Evolutionary conservation across 192 early-diverging fungal species (phyloP).

Genomic region (Physocladia obscura): DNA sequence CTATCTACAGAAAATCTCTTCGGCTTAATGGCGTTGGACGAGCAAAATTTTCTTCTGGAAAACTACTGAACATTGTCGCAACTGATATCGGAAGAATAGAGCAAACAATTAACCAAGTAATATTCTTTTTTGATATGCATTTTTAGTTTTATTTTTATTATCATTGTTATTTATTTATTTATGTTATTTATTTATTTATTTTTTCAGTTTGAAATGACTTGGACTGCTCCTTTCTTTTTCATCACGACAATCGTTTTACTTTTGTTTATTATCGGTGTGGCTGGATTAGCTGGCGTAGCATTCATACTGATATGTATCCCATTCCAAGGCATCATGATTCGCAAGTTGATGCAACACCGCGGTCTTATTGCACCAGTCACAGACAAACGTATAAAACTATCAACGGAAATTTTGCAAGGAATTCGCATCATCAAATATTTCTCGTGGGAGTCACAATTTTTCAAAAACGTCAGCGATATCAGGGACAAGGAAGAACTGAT

Average conservation of each 20-base stretch:
- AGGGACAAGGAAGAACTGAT: slow-evolving; percentile 39
- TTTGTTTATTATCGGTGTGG: slow-evolving; percentile 17
- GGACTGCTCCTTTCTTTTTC: slow-evolving; percentile 21
- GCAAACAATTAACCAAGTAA: slow-evolving; percentile 3
- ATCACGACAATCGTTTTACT: slow-evolving; percentile 12
- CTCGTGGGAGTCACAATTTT: slow-evolving; percentile 66
- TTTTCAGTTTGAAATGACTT: slow-evolving; percentile 20
- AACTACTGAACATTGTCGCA: slow-evolving; percentile 68
- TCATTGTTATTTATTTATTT: neutral
- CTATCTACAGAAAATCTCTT: slow-evolving; percentile 61
- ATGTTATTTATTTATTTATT: neutral
- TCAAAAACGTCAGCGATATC: slow-evolving; percentile 57
- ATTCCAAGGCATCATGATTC: slow-evolving; percentile 44
- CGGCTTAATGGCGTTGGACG: slow-evolving; percentile 52
- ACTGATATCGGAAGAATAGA: slow-evolving; percentile 67
- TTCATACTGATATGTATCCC: neutral
- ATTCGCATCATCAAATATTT: slow-evolving; percentile 81
- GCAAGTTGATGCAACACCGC: slow-evolving; percentile 34
- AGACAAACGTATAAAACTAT: slow-evolving; percentile 71
- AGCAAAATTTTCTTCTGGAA: slow-evolving; percentile 58
- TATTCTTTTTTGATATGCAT: neutral
- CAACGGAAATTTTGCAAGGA: slow-evolving; percentile 65
- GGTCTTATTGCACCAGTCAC: slow-evolving; percentile 54
- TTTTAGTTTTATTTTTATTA: neutral
- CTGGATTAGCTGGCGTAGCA: slow-evolving; percentile 5